Evolutionary conservation across 2,329 filamentous ascomycete species (phyloP).

Genomic region (Aspergillus sp.): DNA sequence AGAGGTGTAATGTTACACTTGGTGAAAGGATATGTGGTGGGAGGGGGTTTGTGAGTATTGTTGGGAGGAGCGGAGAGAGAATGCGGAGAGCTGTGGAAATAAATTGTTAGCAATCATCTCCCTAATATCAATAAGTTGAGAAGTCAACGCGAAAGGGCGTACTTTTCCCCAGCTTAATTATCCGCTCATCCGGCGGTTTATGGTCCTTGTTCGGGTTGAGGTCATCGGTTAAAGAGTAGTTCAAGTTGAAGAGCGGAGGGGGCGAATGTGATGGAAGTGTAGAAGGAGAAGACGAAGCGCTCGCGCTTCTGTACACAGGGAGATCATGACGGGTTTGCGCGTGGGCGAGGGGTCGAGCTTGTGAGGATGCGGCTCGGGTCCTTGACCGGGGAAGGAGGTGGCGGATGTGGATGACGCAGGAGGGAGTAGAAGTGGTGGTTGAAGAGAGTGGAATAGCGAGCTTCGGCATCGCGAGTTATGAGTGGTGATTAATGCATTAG

Average conservation of each 20-base stretch:
- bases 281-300: constrained; percentile 25
- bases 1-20: constrained; percentile 65
- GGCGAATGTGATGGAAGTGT: neutral
- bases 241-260: constrained; percentile 28
- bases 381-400: constrained; percentile 13
- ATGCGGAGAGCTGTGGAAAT: constrained; percentile 57
- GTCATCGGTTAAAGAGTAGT: constrained; percentile 26
- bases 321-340: constrained; percentile 44
- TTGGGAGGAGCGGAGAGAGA: constrained; percentile 66
- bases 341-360: constrained; percentile 39
- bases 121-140: neutral
- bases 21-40: constrained; percentile 67
- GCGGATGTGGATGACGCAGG: constrained; percentile 17
- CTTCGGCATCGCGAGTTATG: constrained; percentile 21
- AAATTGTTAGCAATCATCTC: constrained; percentile 17
- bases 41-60: constrained; percentile 63
- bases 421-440: constrained; percentile 4
- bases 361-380: constrained; percentile 26
- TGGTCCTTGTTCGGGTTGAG: constrained; percentile 40
- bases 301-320: constrained; percentile 41
- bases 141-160: constrained; percentile 27
- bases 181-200: constrained; percentile 62
- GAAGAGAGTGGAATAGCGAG: constrained; percentile 5
- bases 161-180: constrained; percentile 67
- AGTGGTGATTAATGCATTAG: constrained; percentile 14